Percentiles rank a stretch among this genome's conserved stretches.
Evolutionary conservation across 2,329 filamentous ascomycete species (phyloP).

Genomic region (Fusarium bactridioides): DNA sequence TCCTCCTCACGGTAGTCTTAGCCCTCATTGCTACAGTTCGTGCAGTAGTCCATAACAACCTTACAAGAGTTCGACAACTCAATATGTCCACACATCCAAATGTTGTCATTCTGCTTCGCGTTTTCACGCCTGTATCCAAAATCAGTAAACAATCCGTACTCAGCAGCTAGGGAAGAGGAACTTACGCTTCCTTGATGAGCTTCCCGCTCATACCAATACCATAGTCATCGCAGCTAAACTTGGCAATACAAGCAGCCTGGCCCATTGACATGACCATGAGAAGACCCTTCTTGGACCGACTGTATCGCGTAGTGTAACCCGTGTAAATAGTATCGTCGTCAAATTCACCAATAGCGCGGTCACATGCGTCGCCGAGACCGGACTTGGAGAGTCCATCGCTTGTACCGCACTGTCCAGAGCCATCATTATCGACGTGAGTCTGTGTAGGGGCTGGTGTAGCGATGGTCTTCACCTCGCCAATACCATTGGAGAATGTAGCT

Average conservation of each 20-base stretch:
- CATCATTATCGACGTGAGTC: conserved; percentile 9
- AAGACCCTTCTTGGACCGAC: conserved; percentile 3
- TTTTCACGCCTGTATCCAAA: neutral
- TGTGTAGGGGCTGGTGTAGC: neutral
- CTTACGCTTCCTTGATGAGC: conserved; percentile 16
- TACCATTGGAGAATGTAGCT: neutral
- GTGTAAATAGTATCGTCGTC: conserved; percentile 7
- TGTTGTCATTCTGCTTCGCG: neutral
- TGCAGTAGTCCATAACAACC: conserved; percentile 14
- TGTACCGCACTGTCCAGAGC: neutral
- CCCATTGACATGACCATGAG: neutral
- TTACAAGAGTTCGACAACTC: conserved; percentile 14
- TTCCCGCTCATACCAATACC: conserved; percentile 20
- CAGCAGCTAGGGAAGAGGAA: neutral
- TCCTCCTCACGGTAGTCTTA: neutral
- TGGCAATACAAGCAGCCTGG: conserved; percentile 14
- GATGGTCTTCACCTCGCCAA: neutral
- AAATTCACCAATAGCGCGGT: conserved; percentile 5
- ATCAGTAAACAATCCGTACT: neutral
- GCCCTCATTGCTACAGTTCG: conserved; percentile 2
- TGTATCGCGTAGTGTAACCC: conserved; percentile 6
- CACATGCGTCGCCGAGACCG: neutral
- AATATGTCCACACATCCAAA: conserved; percentile 19
- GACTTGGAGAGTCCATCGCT: conserved; percentile 11
- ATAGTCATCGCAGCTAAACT: conserved; percentile 24